phyloP scores from a whole-genome alignment of 169 alveolate species.

The Neospora caninum region DNA sequence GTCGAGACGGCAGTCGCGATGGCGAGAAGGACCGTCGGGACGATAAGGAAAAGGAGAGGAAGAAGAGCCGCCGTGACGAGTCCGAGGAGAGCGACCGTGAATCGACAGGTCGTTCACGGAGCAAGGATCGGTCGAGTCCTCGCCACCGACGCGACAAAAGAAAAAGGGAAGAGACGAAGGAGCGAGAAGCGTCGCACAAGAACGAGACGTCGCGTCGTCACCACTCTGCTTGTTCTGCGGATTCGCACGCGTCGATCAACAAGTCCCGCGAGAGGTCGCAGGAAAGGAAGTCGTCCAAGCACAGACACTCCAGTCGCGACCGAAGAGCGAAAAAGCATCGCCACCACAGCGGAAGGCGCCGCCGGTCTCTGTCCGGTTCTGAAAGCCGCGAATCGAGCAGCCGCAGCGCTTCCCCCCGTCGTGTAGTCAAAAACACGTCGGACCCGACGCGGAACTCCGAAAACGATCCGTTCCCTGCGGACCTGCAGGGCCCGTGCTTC shows the following conservation, averaged over 20 bases:
- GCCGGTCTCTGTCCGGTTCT: not conserved
- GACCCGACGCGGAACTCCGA: conserved; percentile 53
- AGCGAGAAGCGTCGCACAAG: not conserved
- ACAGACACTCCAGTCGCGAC: not conserved
- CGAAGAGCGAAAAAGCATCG: not conserved
- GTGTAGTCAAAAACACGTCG: conserved; percentile 4
- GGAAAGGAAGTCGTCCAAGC: not conserved
- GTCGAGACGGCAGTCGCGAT: not conserved
- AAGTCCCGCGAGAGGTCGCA: not conserved
- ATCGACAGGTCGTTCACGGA: not conserved
- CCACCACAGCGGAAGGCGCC: not conserved
- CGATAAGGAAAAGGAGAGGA: not conserved
- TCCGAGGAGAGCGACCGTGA: not conserved
- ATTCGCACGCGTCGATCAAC: not conserved
- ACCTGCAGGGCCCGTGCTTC: conserved; percentile 59
- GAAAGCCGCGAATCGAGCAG: not conserved
- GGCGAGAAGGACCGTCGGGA: not conserved
- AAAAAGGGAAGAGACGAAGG: not conserved
- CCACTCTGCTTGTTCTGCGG: not conserved
- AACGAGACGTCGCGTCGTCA: not conserved
- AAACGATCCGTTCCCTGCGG: conserved; percentile 59
- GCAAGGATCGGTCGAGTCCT: not conserved
- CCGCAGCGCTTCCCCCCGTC: not conserved
- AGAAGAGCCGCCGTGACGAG: not conserved
- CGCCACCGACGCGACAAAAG: not conserved